phyloP scores from a whole-genome alignment of 495 filamentous ascomycete species.

The Clavariopsis aquatica region DNA sequence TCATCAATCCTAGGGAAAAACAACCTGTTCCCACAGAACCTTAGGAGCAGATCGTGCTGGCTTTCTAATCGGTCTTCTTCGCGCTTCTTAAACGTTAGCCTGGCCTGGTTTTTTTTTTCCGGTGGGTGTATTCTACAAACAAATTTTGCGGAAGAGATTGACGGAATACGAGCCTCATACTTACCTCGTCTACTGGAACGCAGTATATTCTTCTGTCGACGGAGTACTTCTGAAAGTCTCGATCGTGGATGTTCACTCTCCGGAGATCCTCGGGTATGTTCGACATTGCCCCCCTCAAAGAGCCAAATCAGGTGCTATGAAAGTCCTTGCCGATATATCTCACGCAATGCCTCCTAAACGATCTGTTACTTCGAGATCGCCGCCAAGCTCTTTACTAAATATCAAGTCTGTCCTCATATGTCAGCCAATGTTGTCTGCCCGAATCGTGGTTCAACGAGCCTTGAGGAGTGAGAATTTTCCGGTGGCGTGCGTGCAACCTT shows the following conservation, averaged over 20 bases:
- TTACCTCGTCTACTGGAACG: conserved; percentile 83
- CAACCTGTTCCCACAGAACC: conserved; percentile 71
- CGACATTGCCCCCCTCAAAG: conserved; percentile 10
- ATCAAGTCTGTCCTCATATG: conserved; percentile 7
- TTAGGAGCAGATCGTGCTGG: conserved; percentile 69
- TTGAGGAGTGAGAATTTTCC: not conserved
- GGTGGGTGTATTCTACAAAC: no score
- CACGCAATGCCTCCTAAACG: not conserved
- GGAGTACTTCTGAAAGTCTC: conserved; percentile 39
- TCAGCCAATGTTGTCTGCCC: not conserved
- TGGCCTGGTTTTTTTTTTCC: not conserved
- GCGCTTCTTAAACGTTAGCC: conserved; percentile 56
- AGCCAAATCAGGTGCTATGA: not conserved
- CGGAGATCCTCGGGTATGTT: conserved; percentile 13
- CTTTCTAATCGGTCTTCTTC: conserved; percentile 75
- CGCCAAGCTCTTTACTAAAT: conserved; percentile 1
- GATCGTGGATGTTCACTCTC: conserved; percentile 38
- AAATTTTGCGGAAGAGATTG: not conserved
- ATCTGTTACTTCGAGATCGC: not conserved
- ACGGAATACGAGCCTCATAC: conserved; percentile 17
- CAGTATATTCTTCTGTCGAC: conserved; percentile 73
- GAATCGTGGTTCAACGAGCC: not conserved
- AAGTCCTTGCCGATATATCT: not conserved
- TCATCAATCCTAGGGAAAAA: conserved; percentile 74
- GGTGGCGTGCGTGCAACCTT: not conserved